Evolutionary conservation across 1,284 basidiomycete genomes (phyloP).

Genomic region (Cutaneotrichosporon spelunceum): DNA sequence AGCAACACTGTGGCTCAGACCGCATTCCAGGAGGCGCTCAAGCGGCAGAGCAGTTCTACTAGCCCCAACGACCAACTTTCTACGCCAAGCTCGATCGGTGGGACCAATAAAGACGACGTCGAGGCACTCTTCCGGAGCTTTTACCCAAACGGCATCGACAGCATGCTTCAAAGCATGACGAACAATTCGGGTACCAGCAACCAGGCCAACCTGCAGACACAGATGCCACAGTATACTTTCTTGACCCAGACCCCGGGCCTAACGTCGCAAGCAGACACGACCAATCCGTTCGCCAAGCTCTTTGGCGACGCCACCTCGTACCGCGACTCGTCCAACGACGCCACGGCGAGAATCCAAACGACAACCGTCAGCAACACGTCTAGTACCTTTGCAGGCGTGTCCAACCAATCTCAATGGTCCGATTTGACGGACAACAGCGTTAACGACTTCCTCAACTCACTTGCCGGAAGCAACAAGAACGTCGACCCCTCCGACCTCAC

Average conservation of each 20-base stretch:
- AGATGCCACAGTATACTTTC: slow-evolving; percentile 32
- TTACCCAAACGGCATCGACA: slow-evolving; percentile 36
- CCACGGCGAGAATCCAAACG: not conserved
- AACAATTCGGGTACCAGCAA: slow-evolving; percentile 1
- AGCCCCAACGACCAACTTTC: slow-evolving; percentile 17
- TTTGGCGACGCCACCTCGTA: slow-evolving; percentile 26
- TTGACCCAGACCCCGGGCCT: slow-evolving; percentile 33
- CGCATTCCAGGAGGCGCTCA: slow-evolving; percentile 2
- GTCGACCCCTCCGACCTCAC: slow-evolving; percentile 13
- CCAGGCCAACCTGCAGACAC: slow-evolving; percentile 11
- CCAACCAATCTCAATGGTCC: slow-evolving; percentile 27
- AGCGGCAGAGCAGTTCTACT: slow-evolving; percentile 7
- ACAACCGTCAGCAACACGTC: not conserved
- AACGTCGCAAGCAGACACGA: slow-evolving; percentile 35
- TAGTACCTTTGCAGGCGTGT: not conserved
- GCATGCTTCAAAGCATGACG: slow-evolving; percentile 12
- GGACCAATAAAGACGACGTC: slow-evolving; percentile 32
- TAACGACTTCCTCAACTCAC: slow-evolving; percentile 43
- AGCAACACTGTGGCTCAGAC: not conserved
- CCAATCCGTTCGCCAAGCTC: slow-evolving; percentile 21
- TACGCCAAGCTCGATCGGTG: slow-evolving; percentile 19
- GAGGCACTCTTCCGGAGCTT: slow-evolving; percentile 47
- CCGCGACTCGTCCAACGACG: slow-evolving; percentile 26
- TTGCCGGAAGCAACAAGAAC: slow-evolving; percentile 24
- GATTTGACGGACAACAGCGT: slow-evolving; percentile 36